These are phyloP conservation scores for Cochlearia excelsa DNA, from an alignment of 345 rosid species.

Conservation along the genomic window DNA sequence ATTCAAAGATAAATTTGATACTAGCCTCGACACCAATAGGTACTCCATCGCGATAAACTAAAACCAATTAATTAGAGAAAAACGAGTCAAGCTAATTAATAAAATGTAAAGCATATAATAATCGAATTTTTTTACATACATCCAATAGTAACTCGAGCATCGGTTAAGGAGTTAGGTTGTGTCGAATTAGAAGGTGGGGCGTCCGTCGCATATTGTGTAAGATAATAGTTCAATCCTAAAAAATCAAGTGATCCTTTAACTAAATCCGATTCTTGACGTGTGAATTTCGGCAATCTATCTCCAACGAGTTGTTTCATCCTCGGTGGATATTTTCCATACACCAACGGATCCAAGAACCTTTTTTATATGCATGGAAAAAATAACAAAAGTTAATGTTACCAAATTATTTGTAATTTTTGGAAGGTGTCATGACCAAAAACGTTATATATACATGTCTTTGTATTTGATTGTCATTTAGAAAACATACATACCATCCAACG, in stretches of 20 bases:
- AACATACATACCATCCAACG: conserved; percentile 31
- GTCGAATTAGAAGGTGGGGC: conserved; percentile 10
- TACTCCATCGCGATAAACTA: conserved; percentile 1
- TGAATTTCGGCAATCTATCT: conserved; percentile 24
- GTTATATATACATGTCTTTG: background rate
- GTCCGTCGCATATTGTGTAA: conserved; percentile 31
- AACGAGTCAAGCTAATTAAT: background rate
- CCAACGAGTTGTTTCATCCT: conserved; percentile 5
- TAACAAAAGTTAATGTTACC: no score
- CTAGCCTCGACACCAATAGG: conserved; percentile 12
- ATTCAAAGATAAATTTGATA: background rate
- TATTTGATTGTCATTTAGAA: background rate
- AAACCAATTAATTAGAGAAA: background rate
- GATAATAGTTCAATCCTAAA: conserved; percentile 36
- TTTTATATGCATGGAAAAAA: no score
- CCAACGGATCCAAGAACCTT: no score
- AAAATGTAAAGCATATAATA: no score
- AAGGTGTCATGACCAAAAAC: no score
- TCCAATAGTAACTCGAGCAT: conserved; percentile 21
- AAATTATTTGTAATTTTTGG: no score
- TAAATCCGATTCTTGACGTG: conserved; percentile 16
- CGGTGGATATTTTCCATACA: no score
- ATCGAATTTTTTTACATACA: conserved; percentile 11
- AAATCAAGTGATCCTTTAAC: conserved; percentile 38
- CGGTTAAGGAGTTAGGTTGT: conserved; percentile 17